These are phyloP conservation scores for Gynostemma pentaphyllum DNA, from an alignment of 306 rosid species.

Conservation along the genomic window DNA sequence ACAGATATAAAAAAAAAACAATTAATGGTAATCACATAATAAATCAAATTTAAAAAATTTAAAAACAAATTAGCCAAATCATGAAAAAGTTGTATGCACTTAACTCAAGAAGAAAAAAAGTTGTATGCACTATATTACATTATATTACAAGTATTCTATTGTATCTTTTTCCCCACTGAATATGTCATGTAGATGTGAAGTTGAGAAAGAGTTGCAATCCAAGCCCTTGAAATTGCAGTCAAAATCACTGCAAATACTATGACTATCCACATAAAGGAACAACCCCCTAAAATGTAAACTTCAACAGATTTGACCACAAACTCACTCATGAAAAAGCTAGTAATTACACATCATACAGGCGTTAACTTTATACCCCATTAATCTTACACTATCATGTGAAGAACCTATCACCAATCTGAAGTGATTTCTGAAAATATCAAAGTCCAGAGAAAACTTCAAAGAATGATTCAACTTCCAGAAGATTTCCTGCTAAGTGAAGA, in stretches of 20 bases:
- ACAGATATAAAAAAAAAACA: too few species aligned
- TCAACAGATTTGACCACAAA: not conserved
- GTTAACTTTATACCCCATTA: not conserved
- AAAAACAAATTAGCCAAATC: too few species aligned
- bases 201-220: not conserved
- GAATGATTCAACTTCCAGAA: conserved; percentile 6
- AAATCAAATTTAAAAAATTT: too few species aligned
- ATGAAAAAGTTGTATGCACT: too few species aligned
- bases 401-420: conserved; percentile 1
- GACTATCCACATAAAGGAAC: not conserved
- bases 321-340: not conserved
- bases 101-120: too few species aligned
- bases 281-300: not conserved
- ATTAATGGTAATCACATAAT: too few species aligned
- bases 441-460: too few species aligned
- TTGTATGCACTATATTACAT: too few species aligned
- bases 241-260: not conserved
- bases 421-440: not conserved
- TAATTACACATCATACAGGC: not conserved
- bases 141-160: too few species aligned
- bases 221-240: not conserved
- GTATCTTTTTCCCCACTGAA: too few species aligned
- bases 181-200: not conserved
- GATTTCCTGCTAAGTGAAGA: conserved; percentile 37
- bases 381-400: conserved; percentile 4